Conservation (phyloP, 805 yeast genomes). For the Lipomyces lipofer region DNA sequence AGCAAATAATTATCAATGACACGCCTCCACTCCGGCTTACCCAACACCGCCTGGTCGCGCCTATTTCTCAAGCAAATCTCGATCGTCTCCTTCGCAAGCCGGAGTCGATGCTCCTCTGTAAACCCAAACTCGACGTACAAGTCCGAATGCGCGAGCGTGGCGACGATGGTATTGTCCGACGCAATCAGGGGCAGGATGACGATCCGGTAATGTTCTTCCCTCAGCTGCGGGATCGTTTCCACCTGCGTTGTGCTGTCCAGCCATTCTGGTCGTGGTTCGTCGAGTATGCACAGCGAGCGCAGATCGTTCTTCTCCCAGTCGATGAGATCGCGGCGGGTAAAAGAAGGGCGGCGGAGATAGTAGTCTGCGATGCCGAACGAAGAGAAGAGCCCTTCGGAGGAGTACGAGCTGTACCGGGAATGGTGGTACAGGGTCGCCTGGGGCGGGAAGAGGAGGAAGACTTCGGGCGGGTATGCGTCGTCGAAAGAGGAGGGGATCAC, state of each 20-base stretch:
- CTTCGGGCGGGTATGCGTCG: slow-evolving; percentile 21
- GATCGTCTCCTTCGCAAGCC: slow-evolving; percentile 65
- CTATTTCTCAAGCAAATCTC: slow-evolving; percentile 45
- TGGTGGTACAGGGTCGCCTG: not conserved
- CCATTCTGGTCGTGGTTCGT: slow-evolving; percentile 57
- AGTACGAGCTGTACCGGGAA: not conserved
- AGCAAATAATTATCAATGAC: slow-evolving; percentile 68
- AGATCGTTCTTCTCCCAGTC: slow-evolving; percentile 75
- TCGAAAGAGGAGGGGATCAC: slow-evolving; percentile 22
- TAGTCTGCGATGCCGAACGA: slow-evolving; percentile 18
- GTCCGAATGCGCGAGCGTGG: slow-evolving; percentile 56
- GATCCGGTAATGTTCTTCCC: slow-evolving; percentile 47
- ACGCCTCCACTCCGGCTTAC: slow-evolving; percentile 69
- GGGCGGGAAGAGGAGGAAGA: slow-evolving; percentile 22
- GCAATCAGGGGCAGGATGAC: slow-evolving; percentile 55
- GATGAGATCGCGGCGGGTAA: slow-evolving; percentile 60
- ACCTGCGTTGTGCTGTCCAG: slow-evolving; percentile 27
- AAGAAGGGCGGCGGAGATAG: slow-evolving; percentile 51
- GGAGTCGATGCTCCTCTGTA: slow-evolving; percentile 53
- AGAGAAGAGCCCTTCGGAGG: slow-evolving; percentile 8
- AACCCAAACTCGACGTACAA: slow-evolving; percentile 65
- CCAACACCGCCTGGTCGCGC: slow-evolving; percentile 33
- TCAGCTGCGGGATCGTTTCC: slow-evolving; percentile 37
- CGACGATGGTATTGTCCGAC: slow-evolving; percentile 50
- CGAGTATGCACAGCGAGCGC: slow-evolving; percentile 61